Base-by-base conservation (phyloP, 1,284 basidiomycete species). In the Phellinidium pouzarii region DNA sequence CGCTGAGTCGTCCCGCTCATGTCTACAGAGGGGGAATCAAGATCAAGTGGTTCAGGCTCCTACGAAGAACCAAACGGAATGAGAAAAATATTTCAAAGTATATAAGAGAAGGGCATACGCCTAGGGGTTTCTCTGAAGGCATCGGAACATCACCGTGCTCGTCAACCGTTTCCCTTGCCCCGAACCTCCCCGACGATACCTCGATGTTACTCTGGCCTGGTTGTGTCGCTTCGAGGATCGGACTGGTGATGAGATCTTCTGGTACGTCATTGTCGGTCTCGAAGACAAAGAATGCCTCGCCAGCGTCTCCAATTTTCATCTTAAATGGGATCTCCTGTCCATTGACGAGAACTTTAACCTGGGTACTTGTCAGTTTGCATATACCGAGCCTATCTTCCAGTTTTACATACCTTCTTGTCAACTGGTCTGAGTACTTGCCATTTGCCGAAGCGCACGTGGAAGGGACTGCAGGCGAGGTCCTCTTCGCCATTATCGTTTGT, bases 251-350 rank as follows among this genome's bases (percentile, higher is more conserved):
- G 55, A 99, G 80, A 63, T 94, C 91, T 44, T 84, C 88, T 1
- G 96, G 95, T 29, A 99, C 85, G 58, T 94, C 90, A 48, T 87
- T 90, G 43, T 96, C 92, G 1, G 95, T 97, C 69, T 99, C 94
- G 60, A 99, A 91, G 37, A 99, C 90, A 64, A 99, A 99, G 75
- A 99, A 99, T 0, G 95, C 96, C 71, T 99, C 96, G 17, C 96
- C 96, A 1, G 94, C 91, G 57, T 99, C 95, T 41, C 94, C 93
- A 59, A 99, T 94, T 75, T 99, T 99, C 96, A 99, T 99, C 64
- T 79, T 81, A 66, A 93, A 99, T 1, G 95, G 95, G 48, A 93
- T 84, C 8, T 79, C 77, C 54, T 78, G 75, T 34, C 87, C 87
- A 67, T 93, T 93, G 63, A 94, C 80, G 48, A 80, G 79, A 26